Conservation (phyloP, 805 yeast species). For the Candida maesae region DNA sequence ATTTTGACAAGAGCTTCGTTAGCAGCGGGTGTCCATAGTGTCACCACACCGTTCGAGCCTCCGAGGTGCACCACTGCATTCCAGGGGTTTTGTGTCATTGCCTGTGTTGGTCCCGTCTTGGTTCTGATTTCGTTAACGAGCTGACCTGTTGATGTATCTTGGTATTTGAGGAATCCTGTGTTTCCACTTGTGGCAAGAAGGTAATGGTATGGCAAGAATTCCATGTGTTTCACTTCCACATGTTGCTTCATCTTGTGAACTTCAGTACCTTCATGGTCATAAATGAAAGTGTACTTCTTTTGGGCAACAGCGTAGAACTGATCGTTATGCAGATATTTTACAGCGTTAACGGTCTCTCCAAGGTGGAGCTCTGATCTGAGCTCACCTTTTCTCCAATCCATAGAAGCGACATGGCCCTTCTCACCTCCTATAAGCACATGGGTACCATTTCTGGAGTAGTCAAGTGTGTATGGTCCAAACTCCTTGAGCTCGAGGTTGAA, state of each 20-base stretch:
- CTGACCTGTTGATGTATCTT: conserved; percentile 91
- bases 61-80: conserved; percentile 94
- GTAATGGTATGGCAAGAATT: conserved; percentile 91
- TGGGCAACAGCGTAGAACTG: conserved; percentile 97
- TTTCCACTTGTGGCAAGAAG: conserved; percentile 84
- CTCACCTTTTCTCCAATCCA: conserved; percentile 91
- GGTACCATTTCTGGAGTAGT: conserved; percentile 86
- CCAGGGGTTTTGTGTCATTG: conserved; percentile 91
- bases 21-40: conserved; percentile 92
- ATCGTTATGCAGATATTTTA: conserved; percentile 85
- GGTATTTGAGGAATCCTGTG: conserved; percentile 85
- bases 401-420: conserved; percentile 92
- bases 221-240: conserved; percentile 75
- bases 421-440: conserved; percentile 79
- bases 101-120: conserved; percentile 83
- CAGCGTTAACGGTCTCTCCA: conserved; percentile 87
- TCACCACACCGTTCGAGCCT: conserved; percentile 86
- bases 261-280: conserved; percentile 89
- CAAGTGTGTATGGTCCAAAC: conserved; percentile 81
- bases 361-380: conserved; percentile 78
- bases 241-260: conserved; percentile 89
- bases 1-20: conserved; percentile 80
- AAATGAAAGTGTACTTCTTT: conserved; percentile 87
- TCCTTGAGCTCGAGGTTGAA: conserved; percentile 69
- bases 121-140: conserved; percentile 82